Conservation (phyloP, 2,329 filamentous ascomycete genomes). For the Colletotrichum godetiae region DNA sequence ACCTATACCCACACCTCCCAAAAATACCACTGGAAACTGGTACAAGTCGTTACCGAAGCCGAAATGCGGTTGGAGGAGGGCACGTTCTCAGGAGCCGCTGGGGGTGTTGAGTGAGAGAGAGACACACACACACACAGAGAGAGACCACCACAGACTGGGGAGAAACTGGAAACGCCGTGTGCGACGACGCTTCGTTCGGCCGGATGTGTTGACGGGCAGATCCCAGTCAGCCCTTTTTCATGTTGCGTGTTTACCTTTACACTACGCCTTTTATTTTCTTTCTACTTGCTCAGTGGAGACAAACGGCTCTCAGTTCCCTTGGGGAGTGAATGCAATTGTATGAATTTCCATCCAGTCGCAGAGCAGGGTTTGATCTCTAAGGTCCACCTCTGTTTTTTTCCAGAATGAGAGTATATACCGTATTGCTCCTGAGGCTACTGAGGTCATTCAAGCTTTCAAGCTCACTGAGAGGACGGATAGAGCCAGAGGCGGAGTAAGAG, state of each 20-base stretch:
- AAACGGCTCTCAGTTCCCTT: neutral
- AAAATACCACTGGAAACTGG: conserved; percentile 16
- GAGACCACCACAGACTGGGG: neutral
- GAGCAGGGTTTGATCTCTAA: neutral
- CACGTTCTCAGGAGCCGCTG: neutral
- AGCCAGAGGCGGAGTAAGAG: no score
- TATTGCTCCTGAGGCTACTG: neutral
- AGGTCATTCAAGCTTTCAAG: neutral
- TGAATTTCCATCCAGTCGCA: neutral
- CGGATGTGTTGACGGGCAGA: conserved; percentile 8
- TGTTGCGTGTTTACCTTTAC: neutral
- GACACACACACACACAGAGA: neutral
- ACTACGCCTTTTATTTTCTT: neutral
- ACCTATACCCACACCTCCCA: neutral
- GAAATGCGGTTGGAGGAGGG: neutral
- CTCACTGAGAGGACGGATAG: neutral
- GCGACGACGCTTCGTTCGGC: conserved; percentile 8
- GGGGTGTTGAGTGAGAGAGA: neutral
- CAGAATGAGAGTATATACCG: neutral
- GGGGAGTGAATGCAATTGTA: neutral
- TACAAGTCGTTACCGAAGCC: conserved; percentile 24
- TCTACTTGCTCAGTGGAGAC: neutral
- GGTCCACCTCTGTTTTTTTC: neutral
- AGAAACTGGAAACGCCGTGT: conserved; percentile 24
- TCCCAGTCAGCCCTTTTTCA: conserved; percentile 5